These are phyloP conservation scores for Zoysia japonica DNA, from an alignment of 176 grass and related monocot species.

Conservation along the genomic window DNA sequence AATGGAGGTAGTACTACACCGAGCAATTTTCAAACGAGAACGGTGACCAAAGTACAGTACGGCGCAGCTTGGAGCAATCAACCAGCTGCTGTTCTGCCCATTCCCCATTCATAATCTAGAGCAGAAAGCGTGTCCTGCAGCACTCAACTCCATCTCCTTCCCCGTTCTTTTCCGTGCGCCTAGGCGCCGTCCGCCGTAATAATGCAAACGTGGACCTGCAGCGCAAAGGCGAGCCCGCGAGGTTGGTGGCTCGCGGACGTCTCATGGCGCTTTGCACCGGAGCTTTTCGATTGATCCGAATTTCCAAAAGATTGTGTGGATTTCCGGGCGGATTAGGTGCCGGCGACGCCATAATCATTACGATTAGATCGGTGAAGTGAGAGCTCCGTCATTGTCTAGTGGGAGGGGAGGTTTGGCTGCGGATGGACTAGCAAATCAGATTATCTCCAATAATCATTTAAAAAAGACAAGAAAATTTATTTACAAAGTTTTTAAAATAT, in stretches of 20 bases:
- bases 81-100: not conserved
- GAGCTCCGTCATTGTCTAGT: constrained; percentile 45
- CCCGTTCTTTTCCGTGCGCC: not conserved
- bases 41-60: constrained; percentile 13
- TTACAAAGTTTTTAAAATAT: too few species aligned
- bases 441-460: too few species aligned
- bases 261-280: not conserved
- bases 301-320: constrained; percentile 14
- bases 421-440: too few species aligned
- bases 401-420: too few species aligned
- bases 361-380: constrained; percentile 35
- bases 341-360: constrained; percentile 31
- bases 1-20: too few species aligned
- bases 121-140: constrained; percentile 18
- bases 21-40: not conserved
- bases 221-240: constrained; percentile 13
- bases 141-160: not conserved
- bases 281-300: constrained; percentile 15
- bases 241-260: constrained; percentile 29
- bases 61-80: constrained; percentile 25
- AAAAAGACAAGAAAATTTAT: too few species aligned
- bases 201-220: not conserved
- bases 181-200: not conserved
- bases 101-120: constrained; percentile 8
- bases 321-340: not conserved